These are phyloP conservation scores for Bimuria novae-zelandiae DNA, from an alignment of 2,329 filamentous ascomycete genomes.

Conservation along the genomic window DNA sequence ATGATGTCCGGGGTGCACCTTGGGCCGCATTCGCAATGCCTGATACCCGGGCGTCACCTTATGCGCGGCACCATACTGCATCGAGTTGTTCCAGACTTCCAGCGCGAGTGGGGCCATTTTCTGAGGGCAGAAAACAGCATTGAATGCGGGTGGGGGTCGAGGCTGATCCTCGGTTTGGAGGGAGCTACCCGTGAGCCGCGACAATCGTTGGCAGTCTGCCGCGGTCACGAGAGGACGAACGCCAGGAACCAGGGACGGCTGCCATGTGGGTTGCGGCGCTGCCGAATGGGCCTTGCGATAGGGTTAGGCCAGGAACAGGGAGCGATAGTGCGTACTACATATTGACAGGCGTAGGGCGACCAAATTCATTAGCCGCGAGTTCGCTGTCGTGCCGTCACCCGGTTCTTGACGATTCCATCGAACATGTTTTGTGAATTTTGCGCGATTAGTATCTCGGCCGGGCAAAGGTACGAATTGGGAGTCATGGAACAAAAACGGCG, in stretches of 20 bases:
- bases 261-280: conserved; percentile 28
- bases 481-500: conserved; percentile 34
- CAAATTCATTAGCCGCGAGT: conserved; percentile 28
- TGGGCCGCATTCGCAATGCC: conserved; percentile 26
- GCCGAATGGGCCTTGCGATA: conserved; percentile 30
- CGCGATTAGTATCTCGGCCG: neutral
- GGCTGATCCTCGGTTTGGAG: too few species aligned
- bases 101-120: conserved; percentile 13
- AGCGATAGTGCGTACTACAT: conserved; percentile 21
- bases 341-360: conserved; percentile 40
- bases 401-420: conserved; percentile 13
- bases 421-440: conserved; percentile 3
- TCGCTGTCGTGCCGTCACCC: conserved; percentile 16
- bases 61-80: conserved; percentile 26
- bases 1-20: conserved; percentile 20
- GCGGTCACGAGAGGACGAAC: conserved; percentile 7
- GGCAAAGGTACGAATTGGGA: conserved; percentile 21
- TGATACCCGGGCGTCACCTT: conserved; percentile 20
- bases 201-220: too few species aligned
- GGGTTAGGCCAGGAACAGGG: conserved; percentile 16
- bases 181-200: too few species aligned
- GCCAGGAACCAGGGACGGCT: conserved; percentile 10
- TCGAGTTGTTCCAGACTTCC: conserved; percentile 21
- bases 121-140: conserved; percentile 5
- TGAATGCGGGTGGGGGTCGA: conserved; percentile 3